These are phyloP conservation scores for Rhododendron vialii DNA, from an alignment of 148 eudicot genomes.

Conservation along the genomic window DNA sequence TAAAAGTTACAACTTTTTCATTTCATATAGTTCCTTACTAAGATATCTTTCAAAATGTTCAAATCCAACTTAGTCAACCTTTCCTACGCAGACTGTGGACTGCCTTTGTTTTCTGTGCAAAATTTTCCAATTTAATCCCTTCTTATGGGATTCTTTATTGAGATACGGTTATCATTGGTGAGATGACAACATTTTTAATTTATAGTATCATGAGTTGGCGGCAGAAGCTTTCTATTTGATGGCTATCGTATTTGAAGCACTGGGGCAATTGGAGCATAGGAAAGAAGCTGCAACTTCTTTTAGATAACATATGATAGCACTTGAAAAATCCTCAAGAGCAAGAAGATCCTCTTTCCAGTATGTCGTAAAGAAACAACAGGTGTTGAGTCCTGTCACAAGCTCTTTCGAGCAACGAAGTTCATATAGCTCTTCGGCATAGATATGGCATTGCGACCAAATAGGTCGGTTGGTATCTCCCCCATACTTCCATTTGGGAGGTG, in stretches of 20 bases:
- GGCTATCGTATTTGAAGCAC: slow-evolving; percentile 67
- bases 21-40: no score
- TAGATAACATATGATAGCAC: slow-evolving; percentile 49
- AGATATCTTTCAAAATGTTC: no score
- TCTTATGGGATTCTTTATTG: neutral
- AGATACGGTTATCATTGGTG: neutral
- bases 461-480: no score
- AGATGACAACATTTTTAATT: slow-evolving; percentile 8
- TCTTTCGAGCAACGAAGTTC: neutral
- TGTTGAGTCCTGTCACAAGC: no score
- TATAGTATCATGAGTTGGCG: slow-evolving; percentile 82
- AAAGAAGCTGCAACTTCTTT: slow-evolving; percentile 74
- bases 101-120: neutral
- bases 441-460: no score
- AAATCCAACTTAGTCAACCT: no score
- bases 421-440: no score
- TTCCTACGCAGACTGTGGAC: neutral
- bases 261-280: slow-evolving; percentile 56
- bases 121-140: neutral
- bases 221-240: slow-evolving; percentile 80
- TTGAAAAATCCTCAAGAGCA: slow-evolving; percentile 16
- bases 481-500: no score
- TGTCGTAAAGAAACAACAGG: no score
- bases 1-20: no score
- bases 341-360: no score